Conservation (phyloP, 179 eudicot genomes). For the Silene coronaria region DNA sequence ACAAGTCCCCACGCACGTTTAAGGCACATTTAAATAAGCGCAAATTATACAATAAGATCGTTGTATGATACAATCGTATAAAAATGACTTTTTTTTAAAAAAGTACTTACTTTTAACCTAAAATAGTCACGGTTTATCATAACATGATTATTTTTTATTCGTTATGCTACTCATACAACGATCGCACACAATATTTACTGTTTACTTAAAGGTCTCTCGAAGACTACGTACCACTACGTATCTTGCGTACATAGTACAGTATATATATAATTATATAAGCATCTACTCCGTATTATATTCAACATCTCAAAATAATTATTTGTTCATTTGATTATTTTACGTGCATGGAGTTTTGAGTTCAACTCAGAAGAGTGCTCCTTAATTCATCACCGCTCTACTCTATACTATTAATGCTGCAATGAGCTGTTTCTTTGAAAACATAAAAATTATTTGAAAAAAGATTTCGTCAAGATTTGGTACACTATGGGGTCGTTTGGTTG, state of each 20-base stretch:
- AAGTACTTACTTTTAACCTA: no score
- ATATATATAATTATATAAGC: neutral
- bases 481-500: neutral
- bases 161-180: no score
- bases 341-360: constrained; percentile 6
- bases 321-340: neutral
- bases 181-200: no score
- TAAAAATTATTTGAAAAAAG: neutral
- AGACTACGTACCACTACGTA: neutral
- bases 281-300: no score
- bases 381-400: neutral
- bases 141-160: no score
- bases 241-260: neutral
- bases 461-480: neutral
- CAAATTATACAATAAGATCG: no score
- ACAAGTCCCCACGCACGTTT: neutral
- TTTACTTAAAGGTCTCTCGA: neutral
- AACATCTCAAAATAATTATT: neutral
- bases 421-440: constrained; percentile 2
- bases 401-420: neutral
- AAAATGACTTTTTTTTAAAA: no score
- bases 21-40: neutral
- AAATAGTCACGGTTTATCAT: no score
- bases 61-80: no score
- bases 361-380: constrained; percentile 19